Conservation (phyloP, 306 rosid species). For the Pterocarpus santalinus region DNA sequence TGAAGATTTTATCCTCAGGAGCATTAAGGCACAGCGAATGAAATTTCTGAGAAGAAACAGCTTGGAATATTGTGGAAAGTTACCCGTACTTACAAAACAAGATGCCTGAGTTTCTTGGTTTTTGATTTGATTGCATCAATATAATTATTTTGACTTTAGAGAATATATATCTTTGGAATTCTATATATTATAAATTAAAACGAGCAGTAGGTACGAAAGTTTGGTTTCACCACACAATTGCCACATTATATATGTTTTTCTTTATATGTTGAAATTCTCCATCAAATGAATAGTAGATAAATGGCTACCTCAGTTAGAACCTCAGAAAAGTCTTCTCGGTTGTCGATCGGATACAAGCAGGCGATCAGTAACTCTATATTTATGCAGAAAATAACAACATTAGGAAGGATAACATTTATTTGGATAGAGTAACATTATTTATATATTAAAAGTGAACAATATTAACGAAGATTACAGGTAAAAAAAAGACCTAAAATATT, state of each 20-base stretch:
- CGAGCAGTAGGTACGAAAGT: background rate
- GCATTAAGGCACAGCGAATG: background rate
- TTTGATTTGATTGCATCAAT: background rate
- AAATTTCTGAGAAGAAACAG: conserved; percentile 7
- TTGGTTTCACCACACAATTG: background rate
- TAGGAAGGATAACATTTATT: background rate
- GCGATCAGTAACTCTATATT: background rate
- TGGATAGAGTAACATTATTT: background rate
- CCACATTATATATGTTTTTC: background rate
- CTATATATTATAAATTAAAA: background rate
- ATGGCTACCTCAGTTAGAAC: background rate
- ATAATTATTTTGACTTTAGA: conserved; percentile 3
- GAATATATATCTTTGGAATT: background rate
- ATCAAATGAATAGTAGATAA: background rate
- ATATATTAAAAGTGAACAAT: no score
- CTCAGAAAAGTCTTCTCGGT: background rate
- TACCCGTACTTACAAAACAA: background rate
- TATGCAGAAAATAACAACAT: no score
- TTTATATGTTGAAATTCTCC: background rate
- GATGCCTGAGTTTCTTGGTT: background rate
- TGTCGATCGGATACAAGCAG: background rate
- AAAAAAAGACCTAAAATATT: no score
- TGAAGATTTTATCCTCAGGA: background rate
- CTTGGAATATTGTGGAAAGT: background rate
- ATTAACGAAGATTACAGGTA: no score